These are phyloP conservation scores for Fusarium buharicum DNA, from an alignment of 2,329 filamentous ascomycete species.

Conservation along the genomic window DNA sequence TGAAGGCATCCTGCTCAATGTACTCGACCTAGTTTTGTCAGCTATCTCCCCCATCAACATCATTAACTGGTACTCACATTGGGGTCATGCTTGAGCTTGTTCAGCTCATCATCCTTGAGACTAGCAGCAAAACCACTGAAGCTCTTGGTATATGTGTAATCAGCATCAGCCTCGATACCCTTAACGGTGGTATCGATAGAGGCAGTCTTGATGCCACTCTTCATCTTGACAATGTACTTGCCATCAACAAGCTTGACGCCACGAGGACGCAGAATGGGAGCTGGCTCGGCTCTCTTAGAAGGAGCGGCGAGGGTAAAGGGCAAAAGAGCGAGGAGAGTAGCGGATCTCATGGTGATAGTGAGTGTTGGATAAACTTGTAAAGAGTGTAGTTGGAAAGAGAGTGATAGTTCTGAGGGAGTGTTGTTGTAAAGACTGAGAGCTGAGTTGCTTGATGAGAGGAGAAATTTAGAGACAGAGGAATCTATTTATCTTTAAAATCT, in stretches of 20 bases:
- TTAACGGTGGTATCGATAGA: conserved; percentile 43
- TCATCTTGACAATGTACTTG: conserved; percentile 55
- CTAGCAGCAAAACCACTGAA: conserved; percentile 46
- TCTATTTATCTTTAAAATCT: conserved; percentile 34
- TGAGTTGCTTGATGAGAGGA: conserved; percentile 28
- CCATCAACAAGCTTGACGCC: conserved; percentile 47
- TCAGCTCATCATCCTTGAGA: conserved; percentile 43
- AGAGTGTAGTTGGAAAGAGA: conserved; percentile 20
- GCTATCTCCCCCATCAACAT: not conserved
- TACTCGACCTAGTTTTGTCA: conserved; percentile 49
- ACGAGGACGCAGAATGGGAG: conserved; percentile 50
- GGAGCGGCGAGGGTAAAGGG: conserved; percentile 49
- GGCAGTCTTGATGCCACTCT: conserved; percentile 32
- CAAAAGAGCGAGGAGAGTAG: conserved; percentile 49
- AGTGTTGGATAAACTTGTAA: conserved; percentile 5
- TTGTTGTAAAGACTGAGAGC: conserved; percentile 25
- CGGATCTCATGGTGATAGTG: conserved; percentile 47
- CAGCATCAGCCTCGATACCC: conserved; percentile 48
- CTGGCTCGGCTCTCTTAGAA: conserved; percentile 48
- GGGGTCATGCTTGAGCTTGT: conserved; percentile 43
- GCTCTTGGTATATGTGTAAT: conserved; percentile 43
- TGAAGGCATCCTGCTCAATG: conserved; percentile 53
- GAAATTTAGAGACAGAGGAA: not conserved
- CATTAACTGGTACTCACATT: conserved; percentile 27
- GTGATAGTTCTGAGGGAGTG: conserved; percentile 22